Evolutionary conservation across 768 basidiomycete species (phyloP), one percentile per base, ranked within the genome.

Genomic region (Strobilomyces dryophilus): DNA sequence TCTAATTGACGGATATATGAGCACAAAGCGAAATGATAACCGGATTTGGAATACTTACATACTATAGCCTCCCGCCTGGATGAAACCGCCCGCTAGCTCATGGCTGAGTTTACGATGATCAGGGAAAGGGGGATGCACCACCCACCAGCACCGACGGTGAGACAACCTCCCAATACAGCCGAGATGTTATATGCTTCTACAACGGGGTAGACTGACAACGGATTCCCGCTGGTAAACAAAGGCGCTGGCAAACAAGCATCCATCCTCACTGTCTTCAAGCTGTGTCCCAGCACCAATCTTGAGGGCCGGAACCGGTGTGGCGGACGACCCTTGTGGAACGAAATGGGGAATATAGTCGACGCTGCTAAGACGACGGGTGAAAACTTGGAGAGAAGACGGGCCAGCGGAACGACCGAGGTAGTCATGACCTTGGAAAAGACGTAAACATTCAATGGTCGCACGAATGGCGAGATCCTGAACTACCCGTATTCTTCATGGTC

Each of bases 41-140:
- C 6, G 2, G 18, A 1, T 21, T 8, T 42, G 4, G 15, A 15
- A 24, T 1, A 46, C 57, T 52, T 17, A 63, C 37, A 68, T 62
- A 44, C 75, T 72, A 45, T 79, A 74, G 1, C 80, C 79, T 1
- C 76, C 79, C 20, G 77, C 80, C 45, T 71, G 68, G 3, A 76
- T 53, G 73, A 75, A 81, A 2, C 80, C 78, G 21, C 75, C 79
- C 5, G 57, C 51, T 52, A 2, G 34, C 7, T 3, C 17, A 34
- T 21, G 8, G 5, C 0, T 45, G 18, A 49, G 24, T 37, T 24
- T 15, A 15, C 14, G 8, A 34, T 4, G 21, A 27, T 15, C 35
- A 18, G 6, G 32, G 15, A 35, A 15, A 4, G 5, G 9, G 7
- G 26, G 8, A 34, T 18, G 3, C 4, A 11, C 0, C 4, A 41